Percentiles rank a stretch among this genome's conserved stretches.
These are phyloP conservation scores for Plasmodium relictum DNA, from an alignment of 169 alveolate species.

Conservation along the genomic window DNA sequence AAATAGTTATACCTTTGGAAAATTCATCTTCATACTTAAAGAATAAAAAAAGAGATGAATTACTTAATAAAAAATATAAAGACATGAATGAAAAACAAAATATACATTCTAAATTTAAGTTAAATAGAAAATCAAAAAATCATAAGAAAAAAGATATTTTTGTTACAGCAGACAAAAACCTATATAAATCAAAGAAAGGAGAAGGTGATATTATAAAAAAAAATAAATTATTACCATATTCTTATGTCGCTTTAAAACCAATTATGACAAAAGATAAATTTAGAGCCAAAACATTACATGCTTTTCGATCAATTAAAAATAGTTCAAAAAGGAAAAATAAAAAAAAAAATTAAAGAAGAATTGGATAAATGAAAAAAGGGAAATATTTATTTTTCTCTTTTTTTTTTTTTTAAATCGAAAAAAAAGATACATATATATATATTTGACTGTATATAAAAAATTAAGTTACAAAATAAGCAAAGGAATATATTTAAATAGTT, in stretches of 20 bases:
- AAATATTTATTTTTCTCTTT: too few species aligned
- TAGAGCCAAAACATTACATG: constrained; percentile 51
- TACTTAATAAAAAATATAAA: constrained; percentile 32
- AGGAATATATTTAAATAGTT: too few species aligned
- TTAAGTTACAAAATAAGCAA: too few species aligned
- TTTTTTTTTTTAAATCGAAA: too few species aligned
- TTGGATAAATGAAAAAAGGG: too few species aligned
- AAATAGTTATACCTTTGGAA: constrained; percentile 29
- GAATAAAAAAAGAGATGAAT: constrained; percentile 44
- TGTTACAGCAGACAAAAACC: constrained; percentile 55
- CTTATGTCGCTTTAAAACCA: constrained; percentile 75
- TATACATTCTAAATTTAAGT: constrained; percentile 24
- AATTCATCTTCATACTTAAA: not conserved
- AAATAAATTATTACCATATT: constrained; percentile 58
- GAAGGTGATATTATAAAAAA: constrained; percentile 74
- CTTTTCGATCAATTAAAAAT: constrained; percentile 64
- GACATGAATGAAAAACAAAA: constrained; percentile 41
- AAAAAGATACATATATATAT: too few species aligned
- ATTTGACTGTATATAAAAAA: too few species aligned
- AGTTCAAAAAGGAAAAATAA: constrained; percentile 30
- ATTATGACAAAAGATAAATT: constrained; percentile 66
- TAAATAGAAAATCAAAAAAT: constrained; percentile 20
- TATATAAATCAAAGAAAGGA: constrained; percentile 76
- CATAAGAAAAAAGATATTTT: constrained; percentile 21
- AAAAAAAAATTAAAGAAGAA: too few species aligned